Conservation (phyloP, 1,284 basidiomycete genomes). For the Malassezia brasiliensis region DNA sequence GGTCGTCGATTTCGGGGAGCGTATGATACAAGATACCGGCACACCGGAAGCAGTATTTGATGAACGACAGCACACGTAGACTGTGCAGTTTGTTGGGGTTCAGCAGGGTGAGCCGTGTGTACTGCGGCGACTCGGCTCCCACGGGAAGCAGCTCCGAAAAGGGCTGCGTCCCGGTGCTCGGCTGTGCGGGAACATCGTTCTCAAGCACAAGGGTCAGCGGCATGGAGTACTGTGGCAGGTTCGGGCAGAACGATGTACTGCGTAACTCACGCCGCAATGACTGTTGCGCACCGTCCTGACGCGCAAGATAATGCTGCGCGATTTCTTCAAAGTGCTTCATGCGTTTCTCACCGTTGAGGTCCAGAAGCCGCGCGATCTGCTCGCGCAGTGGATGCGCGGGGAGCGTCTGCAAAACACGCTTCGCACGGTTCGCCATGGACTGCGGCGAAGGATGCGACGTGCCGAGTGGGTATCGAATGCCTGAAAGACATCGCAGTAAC, state of each 20-base stretch:
- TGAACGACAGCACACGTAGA: conserved; percentile 30
- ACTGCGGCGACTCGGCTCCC: background rate
- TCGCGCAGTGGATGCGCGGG: conserved; percentile 48
- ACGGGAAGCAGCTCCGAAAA: background rate
- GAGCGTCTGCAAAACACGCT: conserved; percentile 51
- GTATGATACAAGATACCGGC: conserved; percentile 53
- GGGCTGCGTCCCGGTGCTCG: background rate
- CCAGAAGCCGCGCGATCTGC: conserved; percentile 50
- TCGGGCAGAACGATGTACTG: conserved; percentile 50
- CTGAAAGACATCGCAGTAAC: conserved; percentile 52
- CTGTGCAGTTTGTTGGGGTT: conserved; percentile 37
- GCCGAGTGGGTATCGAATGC: conserved; percentile 54
- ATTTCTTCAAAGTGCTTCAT: conserved; percentile 51
- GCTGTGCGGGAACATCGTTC: background rate
- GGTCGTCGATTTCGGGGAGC: background rate
- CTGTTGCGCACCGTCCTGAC: conserved; percentile 22
- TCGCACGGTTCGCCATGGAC: conserved; percentile 51
- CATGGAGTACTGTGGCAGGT: conserved; percentile 52
- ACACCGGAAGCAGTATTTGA: conserved; percentile 52
- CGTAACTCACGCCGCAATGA: conserved; percentile 50
- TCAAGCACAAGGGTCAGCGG: conserved; percentile 40
- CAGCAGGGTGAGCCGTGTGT: conserved; percentile 21
- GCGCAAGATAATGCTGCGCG: conserved; percentile 18
- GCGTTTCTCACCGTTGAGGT: conserved; percentile 51
- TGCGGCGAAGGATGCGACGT: conserved; percentile 51